Percentiles rank a stretch among this genome's conserved stretches.
phyloP scores from a whole-genome alignment of 1,284 basidiomycete genomes.

The Microstroma glucosiphilum region DNA sequence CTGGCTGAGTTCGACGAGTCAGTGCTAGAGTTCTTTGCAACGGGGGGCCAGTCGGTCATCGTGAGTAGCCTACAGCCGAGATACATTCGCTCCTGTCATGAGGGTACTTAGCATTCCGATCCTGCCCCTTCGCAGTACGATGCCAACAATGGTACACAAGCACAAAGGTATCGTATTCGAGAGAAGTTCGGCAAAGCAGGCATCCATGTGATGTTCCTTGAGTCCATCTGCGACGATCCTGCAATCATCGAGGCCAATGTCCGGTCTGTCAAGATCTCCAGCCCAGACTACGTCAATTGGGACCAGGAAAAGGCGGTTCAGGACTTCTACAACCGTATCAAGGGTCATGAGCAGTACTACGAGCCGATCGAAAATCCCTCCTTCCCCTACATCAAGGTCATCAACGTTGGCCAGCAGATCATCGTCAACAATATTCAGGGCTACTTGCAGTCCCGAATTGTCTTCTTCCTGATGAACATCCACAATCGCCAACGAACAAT shows the following conservation, averaged over 20 bases:
- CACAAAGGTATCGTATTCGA: conserved; percentile 64
- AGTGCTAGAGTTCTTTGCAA: conserved; percentile 74
- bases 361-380: conserved; percentile 70
- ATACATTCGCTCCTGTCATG: no score
- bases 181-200: conserved; percentile 66
- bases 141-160: conserved; percentile 84
- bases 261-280: conserved; percentile 92
- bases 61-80: not conserved
- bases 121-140: conserved; percentile 60
- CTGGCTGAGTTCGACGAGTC: conserved; percentile 75
- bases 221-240: conserved; percentile 62
- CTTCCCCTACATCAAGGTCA: conserved; percentile 85
- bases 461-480: conserved; percentile 97
- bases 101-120: no score
- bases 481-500: conserved; percentile 81
- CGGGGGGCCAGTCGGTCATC: conserved; percentile 86
- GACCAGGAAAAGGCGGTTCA: conserved; percentile 80
- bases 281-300: conserved; percentile 91
- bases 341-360: conserved; percentile 78
- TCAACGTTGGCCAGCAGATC: conserved; percentile 67
- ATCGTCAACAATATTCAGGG: conserved; percentile 70
- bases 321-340: conserved; percentile 86
- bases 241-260: conserved; percentile 85
- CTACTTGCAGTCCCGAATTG: conserved; percentile 76
- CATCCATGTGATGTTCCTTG: conserved; percentile 85